Base-by-base conservation (phyloP, 2,329 filamentous ascomycete species). In the Claviceps digitariae region DNA sequence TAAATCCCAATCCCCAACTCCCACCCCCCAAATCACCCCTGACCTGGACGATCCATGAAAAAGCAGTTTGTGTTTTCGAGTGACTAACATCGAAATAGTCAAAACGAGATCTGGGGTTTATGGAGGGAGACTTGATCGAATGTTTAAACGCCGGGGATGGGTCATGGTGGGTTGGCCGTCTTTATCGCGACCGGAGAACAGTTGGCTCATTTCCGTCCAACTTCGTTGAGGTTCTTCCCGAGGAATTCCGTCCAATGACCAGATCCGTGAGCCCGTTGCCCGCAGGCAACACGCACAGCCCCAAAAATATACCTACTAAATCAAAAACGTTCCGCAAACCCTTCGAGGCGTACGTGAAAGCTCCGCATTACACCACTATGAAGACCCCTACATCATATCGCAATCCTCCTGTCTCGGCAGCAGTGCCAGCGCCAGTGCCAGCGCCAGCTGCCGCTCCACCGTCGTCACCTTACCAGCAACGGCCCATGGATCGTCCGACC, bases 101-200 rank as follows among this genome's bases (percentile, higher is more conserved):
- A 25, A 95, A 95, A 74, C 83, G 86, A 67, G 93, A 98, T 66
- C 78, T 98, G 54, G 93, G 93, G 17, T 98, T 98, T 69, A 86
- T 98, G 61, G 93, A 98, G 69, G 93, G 93, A 58, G 93, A 98
- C 70, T 72, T 98, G 60, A 98, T 98, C 67, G 93, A 98, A 79
- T 96, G 91, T 65, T 77, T 98, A 52, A 98, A 98, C 67, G 93
- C 93, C 21, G 93, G 93, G 58, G 93, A 98, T 71, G 93, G 93
- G 51, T 90, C 88, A 48, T 98, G 93, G 93, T 98, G 93, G 93
- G 95, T 90, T 71, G 93, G 93, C 48, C 82, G 91, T 58, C 72
- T 98, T 65, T 87, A 84, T 65, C 82, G 93, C 61, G 93, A 98
- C 70, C 85, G 87, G 67, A 83, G 90, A 64, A 90, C 91, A 63